Percentiles rank a stretch among this genome's conserved stretches.
Conservation (phyloP, 202 grass and related monocot genomes). For the Zizania palustris region DNA sequence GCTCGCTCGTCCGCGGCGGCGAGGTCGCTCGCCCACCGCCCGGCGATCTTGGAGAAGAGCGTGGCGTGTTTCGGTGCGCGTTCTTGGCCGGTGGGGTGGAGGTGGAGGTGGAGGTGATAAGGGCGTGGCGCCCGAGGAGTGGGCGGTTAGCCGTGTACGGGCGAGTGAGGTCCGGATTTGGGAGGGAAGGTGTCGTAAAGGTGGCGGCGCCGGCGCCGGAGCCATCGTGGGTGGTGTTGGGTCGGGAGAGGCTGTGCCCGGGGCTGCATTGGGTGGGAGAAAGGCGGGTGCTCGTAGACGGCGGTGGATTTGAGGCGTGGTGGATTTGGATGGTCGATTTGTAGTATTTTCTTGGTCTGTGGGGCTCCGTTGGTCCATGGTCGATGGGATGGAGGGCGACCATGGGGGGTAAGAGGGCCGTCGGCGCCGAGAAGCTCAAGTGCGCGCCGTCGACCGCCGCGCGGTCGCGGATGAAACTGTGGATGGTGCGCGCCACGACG, state of each 20-base stretch:
- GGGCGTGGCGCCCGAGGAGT: neutral
- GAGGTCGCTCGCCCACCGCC: neutral
- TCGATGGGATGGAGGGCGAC: conserved; percentile 54
- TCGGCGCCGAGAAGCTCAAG: conserved; percentile 50
- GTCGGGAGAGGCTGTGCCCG: too few species aligned
- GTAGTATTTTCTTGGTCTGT: neutral
- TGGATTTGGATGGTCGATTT: neutral
- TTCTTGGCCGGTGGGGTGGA: neutral
- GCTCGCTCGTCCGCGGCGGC: conserved; percentile 3
- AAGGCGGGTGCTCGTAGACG: neutral
- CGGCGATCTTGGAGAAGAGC: neutral
- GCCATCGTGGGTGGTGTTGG: too few species aligned
- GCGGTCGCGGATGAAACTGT: conserved; percentile 78
- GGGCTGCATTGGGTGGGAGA: conserved; percentile 48
- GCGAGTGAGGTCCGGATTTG: neutral
- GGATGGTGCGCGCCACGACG: conserved; percentile 67
- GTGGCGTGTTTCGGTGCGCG: neutral
- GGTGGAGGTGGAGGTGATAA: too few species aligned
- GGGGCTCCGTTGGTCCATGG: conserved; percentile 36
- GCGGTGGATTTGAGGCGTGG: conserved; percentile 26
- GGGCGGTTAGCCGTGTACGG: neutral
- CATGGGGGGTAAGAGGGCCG: conserved; percentile 36
- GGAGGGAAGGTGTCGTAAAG: neutral
- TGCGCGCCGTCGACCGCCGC: conserved; percentile 36
- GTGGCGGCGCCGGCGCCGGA: neutral